Evolutionary conservation across 306 rosid species (phyloP), one percentile per base, ranked within the genome.

Genomic region (Cotoneaster glaucophyllus): DNA sequence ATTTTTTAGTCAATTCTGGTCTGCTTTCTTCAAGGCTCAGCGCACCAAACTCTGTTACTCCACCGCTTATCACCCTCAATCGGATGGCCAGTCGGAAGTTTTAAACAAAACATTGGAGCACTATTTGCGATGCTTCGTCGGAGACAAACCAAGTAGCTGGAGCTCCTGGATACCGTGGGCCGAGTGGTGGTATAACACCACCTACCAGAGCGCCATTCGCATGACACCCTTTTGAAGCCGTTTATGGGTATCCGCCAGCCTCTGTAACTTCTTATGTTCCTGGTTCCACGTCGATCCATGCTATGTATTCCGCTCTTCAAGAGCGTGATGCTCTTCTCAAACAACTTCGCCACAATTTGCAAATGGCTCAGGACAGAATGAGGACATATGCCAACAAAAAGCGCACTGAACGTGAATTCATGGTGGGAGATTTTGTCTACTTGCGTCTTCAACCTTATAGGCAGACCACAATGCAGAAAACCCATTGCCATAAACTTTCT

Each of bases 221-320:
- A n/a, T n/a, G 44, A 31, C 45, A 1, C 45, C 48, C 0, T n/a
- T 64, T 31, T 0, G 12, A 64, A 3, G 69, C 12, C 0, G 1
- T 62, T 0, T 62, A 62, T 28, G 67, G 67, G 0, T 15, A 5
- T 0, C 39, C n/a, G 0, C 15, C 45, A 0, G 48, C 45, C 3
- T 3, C 44, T 0, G 5, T 32, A 2, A 3, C 19, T 8, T 15
- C 4, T 1, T 64, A 64, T 18, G 9, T 31, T 2, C 45, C 4
- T 6, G 45, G 45, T 0, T 2, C 25, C 0, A 31, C 45, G 0
- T 0, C 2, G 0, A 3, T 64, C 2, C 24, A 64, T 6, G 2
- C 2, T 0, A 48, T 32, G 4, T 8, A 64, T 21, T 17, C 6
- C 0, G 6, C 48, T 6, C 14, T 64, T 1, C 13, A 18, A 0